phyloP scores from a whole-genome alignment of 2,329 filamentous ascomycete species.

The Cladosporium colombiae region DNA sequence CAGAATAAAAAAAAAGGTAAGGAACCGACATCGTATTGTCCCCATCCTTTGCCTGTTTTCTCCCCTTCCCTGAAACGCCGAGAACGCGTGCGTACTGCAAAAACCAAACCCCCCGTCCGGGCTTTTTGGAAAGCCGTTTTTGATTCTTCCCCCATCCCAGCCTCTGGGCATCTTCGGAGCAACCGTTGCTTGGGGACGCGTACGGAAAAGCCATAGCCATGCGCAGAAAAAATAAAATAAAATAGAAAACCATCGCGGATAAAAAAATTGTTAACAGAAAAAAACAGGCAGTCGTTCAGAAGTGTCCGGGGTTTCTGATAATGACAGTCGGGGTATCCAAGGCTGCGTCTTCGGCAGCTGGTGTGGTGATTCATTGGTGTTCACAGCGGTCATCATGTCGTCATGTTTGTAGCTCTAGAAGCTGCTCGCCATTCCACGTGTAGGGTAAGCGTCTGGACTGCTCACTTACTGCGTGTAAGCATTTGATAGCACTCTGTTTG shows the following conservation, averaged over 20 bases:
- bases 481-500: neutral
- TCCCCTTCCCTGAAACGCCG: neutral
- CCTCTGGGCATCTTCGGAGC: neutral
- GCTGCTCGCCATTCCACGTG: neutral
- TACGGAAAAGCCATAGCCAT: neutral
- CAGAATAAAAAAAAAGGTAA: neutral
- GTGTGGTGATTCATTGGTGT: neutral
- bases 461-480: neutral
- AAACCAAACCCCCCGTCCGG: constrained; percentile 1
- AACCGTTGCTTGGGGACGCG: constrained; percentile 4
- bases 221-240: constrained; percentile 1
- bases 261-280: constrained; percentile 1
- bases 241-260: constrained; percentile 1
- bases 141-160: neutral
- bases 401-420: constrained; percentile 7
- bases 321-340: constrained; percentile 11
- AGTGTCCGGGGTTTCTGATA: constrained; percentile 9
- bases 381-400: constrained; percentile 12
- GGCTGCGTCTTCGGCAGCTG: neutral
- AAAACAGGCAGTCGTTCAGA: constrained; percentile 4
- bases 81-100: neutral
- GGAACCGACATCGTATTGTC: neutral
- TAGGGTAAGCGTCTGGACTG: neutral
- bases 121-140: neutral
- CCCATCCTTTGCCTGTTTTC: neutral